phyloP scores from a whole-genome alignment of 352 stramenopile species.

The Poterioochromonas sp. region DNA sequence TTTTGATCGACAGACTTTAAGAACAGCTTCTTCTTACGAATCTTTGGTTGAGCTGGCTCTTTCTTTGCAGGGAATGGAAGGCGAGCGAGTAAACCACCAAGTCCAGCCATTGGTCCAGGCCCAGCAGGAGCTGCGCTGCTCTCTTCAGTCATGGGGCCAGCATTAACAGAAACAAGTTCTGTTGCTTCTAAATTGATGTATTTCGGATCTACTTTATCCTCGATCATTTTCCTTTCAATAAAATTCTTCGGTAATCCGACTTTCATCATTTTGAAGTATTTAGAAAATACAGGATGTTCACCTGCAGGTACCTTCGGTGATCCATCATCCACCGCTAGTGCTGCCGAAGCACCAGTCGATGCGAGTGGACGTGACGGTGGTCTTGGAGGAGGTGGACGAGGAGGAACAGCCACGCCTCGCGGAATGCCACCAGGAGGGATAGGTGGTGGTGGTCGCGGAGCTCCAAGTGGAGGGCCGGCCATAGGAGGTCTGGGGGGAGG shows the following conservation, averaged over 20 bases:
- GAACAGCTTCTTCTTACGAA: constrained; percentile 20
- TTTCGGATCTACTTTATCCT: background rate
- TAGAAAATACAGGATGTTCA: constrained; percentile 4
- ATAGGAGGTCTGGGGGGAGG: background rate
- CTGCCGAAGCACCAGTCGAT: too few species aligned
- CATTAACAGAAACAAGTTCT: background rate
- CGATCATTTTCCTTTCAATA: background rate
- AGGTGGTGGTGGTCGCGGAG: background rate
- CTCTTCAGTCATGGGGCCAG: background rate
- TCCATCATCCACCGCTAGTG: background rate
- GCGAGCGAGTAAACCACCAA: background rate
- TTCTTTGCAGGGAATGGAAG: too few species aligned
- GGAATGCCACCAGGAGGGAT: background rate
- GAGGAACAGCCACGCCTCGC: background rate
- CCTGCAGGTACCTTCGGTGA: background rate
- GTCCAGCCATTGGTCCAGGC: background rate
- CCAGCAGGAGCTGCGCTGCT: background rate
- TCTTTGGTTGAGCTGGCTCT: background rate
- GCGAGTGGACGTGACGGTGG: too few species aligned
- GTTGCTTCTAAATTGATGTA: background rate
- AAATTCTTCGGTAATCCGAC: background rate
- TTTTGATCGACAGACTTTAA: background rate
- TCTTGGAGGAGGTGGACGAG: background rate
- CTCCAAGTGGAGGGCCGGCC: background rate
- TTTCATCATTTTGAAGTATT: constrained; percentile 27